phyloP scores from a whole-genome alignment of 2,329 filamentous ascomycete genomes.

The Cryphonectria nitschkei region DNA sequence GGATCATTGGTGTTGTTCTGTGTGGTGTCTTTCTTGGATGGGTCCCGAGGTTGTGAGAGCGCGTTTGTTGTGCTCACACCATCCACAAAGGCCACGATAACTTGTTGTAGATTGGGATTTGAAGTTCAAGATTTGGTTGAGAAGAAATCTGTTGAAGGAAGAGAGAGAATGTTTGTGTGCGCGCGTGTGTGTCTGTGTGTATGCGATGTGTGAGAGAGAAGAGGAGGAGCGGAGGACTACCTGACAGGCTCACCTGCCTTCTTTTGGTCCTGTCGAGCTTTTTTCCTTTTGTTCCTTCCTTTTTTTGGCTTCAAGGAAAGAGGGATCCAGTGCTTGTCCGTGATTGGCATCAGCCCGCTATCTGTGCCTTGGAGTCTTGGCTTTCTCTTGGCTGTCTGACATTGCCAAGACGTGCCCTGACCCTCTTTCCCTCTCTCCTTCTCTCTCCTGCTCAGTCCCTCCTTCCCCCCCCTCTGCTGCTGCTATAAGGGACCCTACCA shows the following conservation, averaged over 20 bases:
- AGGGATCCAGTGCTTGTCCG: conserved; percentile 2
- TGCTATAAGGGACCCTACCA: not conserved
- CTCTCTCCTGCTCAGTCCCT: not conserved
- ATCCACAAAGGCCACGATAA: not conserved
- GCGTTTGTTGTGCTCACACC: not conserved
- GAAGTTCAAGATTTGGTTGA: too few species aligned
- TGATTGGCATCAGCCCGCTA: conserved; percentile 9
- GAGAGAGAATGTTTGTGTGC: not conserved
- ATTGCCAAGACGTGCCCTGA: conserved; percentile 7
- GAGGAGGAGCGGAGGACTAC: not conserved
- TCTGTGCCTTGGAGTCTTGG: conserved; percentile 17
- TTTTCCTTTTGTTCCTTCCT: not conserved
- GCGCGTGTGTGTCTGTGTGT: too few species aligned
- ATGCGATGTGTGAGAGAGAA: not conserved
- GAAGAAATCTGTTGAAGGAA: not conserved
- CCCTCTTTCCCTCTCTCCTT: not conserved
- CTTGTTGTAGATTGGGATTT: not conserved
- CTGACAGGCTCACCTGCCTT: not conserved
- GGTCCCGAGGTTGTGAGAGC: not conserved
- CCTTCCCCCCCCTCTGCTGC: not conserved
- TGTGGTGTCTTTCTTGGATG: not conserved
- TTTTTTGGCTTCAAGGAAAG: not conserved
- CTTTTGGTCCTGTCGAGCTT: not conserved
- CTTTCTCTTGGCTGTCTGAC: conserved; percentile 21
- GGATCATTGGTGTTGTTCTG: not conserved